Conservation (phyloP, 2,329 filamentous ascomycete genomes). For the Trichoderma polysporum region DNA sequence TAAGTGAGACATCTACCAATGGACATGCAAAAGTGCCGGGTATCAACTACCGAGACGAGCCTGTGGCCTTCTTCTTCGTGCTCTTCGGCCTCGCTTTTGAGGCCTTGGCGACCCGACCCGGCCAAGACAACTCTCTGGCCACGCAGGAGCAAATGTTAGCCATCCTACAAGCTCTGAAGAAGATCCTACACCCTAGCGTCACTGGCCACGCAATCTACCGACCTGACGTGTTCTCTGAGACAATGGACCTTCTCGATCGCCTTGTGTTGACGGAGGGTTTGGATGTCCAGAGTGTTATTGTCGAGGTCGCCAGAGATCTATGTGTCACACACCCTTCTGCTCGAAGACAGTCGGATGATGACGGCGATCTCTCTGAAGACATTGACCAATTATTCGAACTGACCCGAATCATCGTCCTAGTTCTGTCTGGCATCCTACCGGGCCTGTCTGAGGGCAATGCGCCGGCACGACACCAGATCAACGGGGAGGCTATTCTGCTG, state of each 20-base stretch:
- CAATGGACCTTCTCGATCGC: slow-evolving; percentile 91
- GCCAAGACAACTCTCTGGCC: slow-evolving; percentile 52
- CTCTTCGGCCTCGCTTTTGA: slow-evolving; percentile 96
- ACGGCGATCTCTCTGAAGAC: slow-evolving; percentile 86
- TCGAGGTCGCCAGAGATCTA: slow-evolving; percentile 87
- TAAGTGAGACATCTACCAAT: slow-evolving; percentile 47
- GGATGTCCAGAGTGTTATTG: slow-evolving; percentile 86
- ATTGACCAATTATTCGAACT: slow-evolving; percentile 98
- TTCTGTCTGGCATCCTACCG: slow-evolving; percentile 82
- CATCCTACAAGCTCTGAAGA: slow-evolving; percentile 87
- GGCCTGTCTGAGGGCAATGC: slow-evolving; percentile 70
- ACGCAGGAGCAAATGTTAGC: slow-evolving; percentile 79
- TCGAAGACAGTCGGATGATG: slow-evolving; percentile 53
- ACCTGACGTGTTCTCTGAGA: slow-evolving; percentile 93
- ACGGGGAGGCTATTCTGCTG: slow-evolving; percentile 81
- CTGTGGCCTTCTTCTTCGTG: slow-evolving; percentile 98
- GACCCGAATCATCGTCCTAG: slow-evolving; percentile 91
- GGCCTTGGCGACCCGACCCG: slow-evolving; percentile 78
- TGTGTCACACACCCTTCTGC: slow-evolving; percentile 92
- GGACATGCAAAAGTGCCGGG: slow-evolving; percentile 64
- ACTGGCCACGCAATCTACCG: slow-evolving; percentile 96
- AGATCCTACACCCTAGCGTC: slow-evolving; percentile 90
- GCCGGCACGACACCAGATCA: slow-evolving; percentile 71
- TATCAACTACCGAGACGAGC: slow-evolving; percentile 97
- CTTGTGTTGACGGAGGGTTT: slow-evolving; percentile 88